These are phyloP conservation scores for Lactuca saligna DNA, from an alignment of 129 eudicot genomes.

Conservation along the genomic window DNA sequence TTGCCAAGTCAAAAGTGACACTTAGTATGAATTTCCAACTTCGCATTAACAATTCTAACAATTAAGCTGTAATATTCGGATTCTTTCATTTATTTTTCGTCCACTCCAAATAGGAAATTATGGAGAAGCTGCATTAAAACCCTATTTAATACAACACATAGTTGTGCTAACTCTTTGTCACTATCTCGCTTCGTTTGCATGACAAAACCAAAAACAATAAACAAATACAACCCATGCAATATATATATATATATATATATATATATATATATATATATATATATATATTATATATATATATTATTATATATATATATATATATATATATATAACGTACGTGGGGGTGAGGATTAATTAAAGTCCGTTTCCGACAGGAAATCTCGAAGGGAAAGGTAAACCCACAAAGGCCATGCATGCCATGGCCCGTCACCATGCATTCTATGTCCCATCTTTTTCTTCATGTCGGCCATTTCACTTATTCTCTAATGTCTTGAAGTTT, in stretches of 20 bases:
- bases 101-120: slow-evolving; percentile 23
- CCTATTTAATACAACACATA: slow-evolving; percentile 21
- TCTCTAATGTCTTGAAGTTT: neutral
- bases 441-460: slow-evolving; percentile 14
- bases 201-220: slow-evolving; percentile 3
- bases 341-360: slow-evolving; percentile 8
- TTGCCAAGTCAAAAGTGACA: slow-evolving; percentile 26
- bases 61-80: slow-evolving; percentile 37
- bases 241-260: neutral
- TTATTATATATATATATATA: neutral
- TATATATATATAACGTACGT: neutral
- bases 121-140: slow-evolving; percentile 27
- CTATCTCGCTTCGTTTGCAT: slow-evolving; percentile 27
- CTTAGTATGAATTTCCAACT: slow-evolving; percentile 6
- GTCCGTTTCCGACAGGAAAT: slow-evolving; percentile 33
- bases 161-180: slow-evolving; percentile 30
- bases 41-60: slow-evolving; percentile 1
- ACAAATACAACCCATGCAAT: slow-evolving; percentile 16
- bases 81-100: slow-evolving; percentile 20
- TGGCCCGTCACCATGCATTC: slow-evolving; percentile 33
- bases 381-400: slow-evolving; percentile 16
- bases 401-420: slow-evolving; percentile 31
- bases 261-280: neutral
- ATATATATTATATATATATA: neutral
- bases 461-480: slow-evolving; percentile 30